Evolutionary conservation across 306 rosid genomes (phyloP).

Genomic region (Sechiopsis laciniata): DNA sequence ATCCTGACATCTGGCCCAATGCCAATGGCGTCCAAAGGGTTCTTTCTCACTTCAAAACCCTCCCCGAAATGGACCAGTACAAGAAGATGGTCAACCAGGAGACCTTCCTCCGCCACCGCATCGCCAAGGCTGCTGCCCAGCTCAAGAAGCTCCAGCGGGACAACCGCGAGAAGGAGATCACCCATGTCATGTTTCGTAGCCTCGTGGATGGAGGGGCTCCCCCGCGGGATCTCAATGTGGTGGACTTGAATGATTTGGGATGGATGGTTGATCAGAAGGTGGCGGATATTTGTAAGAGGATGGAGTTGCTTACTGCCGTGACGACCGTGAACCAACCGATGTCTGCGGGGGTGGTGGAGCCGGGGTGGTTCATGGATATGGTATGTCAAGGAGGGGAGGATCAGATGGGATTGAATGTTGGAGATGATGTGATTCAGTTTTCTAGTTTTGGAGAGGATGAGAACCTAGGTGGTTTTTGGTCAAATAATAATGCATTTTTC

Average conservation of each 20-base stretch:
- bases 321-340: too few species aligned
- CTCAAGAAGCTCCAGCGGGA: conserved; percentile 28
- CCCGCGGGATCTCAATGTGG: conserved; percentile 1
- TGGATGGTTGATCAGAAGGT: conserved; percentile 28
- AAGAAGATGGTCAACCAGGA: conserved; percentile 39
- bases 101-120: conserved; percentile 30
- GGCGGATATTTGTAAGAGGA: conserved; percentile 13
- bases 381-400: neutral
- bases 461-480: conserved; percentile 15
- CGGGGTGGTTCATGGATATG: conserved; percentile 24
- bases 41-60: conserved; percentile 18
- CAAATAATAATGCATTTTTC: conserved; percentile 14
- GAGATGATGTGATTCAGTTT: conserved; percentile 20
- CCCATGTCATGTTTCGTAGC: conserved; percentile 22
- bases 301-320: neutral
- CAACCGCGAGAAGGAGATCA: conserved; percentile 31
- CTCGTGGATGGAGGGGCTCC: conserved; percentile 17
- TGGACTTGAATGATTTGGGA: conserved; percentile 29
- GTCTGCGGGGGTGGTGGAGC: too few species aligned
- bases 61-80: conserved; percentile 33
- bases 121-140: conserved; percentile 27
- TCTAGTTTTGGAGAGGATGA: neutral
- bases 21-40: conserved; percentile 10
- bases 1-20: conserved; percentile 36
- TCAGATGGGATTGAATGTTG: conserved; percentile 15